Evolutionary conservation across 2,329 filamentous ascomycete species (phyloP).

Genomic region (Sporothrix brasiliensis): DNA sequence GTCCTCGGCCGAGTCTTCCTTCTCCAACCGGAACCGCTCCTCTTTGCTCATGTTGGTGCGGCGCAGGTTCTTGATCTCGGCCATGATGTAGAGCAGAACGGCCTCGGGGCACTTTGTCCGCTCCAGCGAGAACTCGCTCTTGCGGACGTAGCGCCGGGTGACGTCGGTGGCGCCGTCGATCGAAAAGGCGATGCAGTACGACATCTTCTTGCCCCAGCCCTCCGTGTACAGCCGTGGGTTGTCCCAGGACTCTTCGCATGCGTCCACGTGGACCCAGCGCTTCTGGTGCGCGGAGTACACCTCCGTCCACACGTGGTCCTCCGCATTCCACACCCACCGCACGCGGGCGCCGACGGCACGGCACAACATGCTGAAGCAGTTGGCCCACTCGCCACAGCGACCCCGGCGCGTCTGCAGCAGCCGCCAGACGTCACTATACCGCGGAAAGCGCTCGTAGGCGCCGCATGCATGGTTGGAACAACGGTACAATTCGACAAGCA

Average conservation of each 20-base stretch:
- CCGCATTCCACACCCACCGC: constrained; percentile 97
- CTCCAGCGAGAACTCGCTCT: constrained; percentile 70
- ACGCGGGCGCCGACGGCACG: constrained; percentile 87
- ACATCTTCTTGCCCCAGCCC: constrained; percentile 95
- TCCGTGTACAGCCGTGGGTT: constrained; percentile 89
- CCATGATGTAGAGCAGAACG: constrained; percentile 85
- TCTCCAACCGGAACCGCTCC: constrained; percentile 77
- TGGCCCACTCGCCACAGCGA: constrained; percentile 93
- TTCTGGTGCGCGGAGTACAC: constrained; percentile 92
- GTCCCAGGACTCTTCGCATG: constrained; percentile 94
- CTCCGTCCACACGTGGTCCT: constrained; percentile 97
- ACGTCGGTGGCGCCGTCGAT: constrained; percentile 77
- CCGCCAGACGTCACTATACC: constrained; percentile 94
- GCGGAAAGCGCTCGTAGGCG: constrained; percentile 79
- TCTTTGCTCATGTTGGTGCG: constrained; percentile 84
- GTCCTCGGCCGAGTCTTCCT: constrained; percentile 76
- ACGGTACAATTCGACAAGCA: constrained; percentile 84
- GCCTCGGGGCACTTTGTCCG: constrained; percentile 83
- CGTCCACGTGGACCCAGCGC: constrained; percentile 95
- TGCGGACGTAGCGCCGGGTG: constrained; percentile 69
- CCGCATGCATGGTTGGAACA: constrained; percentile 78
- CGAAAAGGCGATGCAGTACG: constrained; percentile 95
- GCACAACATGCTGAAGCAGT: constrained; percentile 98
- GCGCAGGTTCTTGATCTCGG: constrained; percentile 85
- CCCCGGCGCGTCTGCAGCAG: constrained; percentile 83